Base-by-base conservation (phyloP, 139 green algal species). In the Choricystis sp. region DNA sequence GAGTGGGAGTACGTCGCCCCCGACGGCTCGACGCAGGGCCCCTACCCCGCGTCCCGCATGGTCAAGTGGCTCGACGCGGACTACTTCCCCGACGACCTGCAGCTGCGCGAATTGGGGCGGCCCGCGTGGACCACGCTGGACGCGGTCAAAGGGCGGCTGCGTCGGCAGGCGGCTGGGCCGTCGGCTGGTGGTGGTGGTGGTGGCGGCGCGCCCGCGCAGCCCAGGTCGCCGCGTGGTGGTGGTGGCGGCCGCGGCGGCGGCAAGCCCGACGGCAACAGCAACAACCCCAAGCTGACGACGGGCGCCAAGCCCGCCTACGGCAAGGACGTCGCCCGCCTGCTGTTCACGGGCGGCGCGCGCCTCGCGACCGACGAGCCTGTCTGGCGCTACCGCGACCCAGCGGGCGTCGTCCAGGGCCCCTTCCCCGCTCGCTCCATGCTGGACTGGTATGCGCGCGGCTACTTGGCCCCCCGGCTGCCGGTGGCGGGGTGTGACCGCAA, bases 351-450 rank as follows among this genome's bases (percentile, higher is more conserved):
- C 9, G 40, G 40, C 40, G 40, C 40, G 9, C 9, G 9, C 9
- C 40, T 52, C 40, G 40, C 40, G 9, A 52, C 65, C 26, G 65
- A 70, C 25, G 57, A 60, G 57, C 65, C 65, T 4, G n/a, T 65
- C 4, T 71, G 66, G 66, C 60, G 66, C 16, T 71, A 71, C 28
- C 60, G 65, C 30, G 66, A 71, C 31, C 66, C 60, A 25, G 59
- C 55, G 20, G 66, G 66, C 22, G 4, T 24, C 29, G 49, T 66
- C 26, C 66, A 71, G 28, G 66, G 66, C 2, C 66, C 66, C 22
- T 71, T 71, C 60, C 31, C 23, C n/a, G 27, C 60, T 49, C 61
- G 29, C 5, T 30, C 65, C 26, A 71, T 71, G 66, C 27, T 62
- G 23, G 48, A 22, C 9, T 71, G 66, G 66, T 63, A 62, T 31